phyloP scores from a whole-genome alignment of 805 yeast genomes.

The Saccharomycopsis lassenensis region DNA sequence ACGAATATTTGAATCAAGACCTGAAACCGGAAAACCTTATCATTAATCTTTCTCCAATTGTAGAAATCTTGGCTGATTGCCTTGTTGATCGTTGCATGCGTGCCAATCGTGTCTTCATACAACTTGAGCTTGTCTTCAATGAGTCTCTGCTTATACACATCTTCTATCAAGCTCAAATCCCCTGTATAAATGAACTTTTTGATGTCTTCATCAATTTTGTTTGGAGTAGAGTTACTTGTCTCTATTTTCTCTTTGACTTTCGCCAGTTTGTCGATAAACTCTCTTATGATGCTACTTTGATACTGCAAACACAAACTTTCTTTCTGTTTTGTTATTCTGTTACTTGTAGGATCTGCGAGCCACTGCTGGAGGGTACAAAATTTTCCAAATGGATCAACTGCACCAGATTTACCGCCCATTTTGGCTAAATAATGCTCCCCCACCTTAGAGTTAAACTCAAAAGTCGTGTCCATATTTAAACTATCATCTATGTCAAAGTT shows the following conservation, averaged over 20 bases:
- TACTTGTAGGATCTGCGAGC: conserved; percentile 6
- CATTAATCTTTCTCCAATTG: conserved; percentile 4
- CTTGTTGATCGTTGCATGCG: neutral
- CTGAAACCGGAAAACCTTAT: conserved; percentile 9
- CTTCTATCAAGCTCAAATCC: conserved; percentile 1
- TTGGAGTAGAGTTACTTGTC: neutral
- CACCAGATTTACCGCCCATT: neutral
- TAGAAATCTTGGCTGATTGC: neutral
- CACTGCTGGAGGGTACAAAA: conserved; percentile 6
- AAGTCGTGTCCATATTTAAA: conserved; percentile 1
- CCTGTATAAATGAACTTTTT: conserved; percentile 1
- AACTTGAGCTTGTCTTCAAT: conserved; percentile 6
- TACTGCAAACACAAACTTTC: conserved; percentile 6
- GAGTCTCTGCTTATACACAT: conserved; percentile 6
- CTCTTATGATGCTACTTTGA: conserved; percentile 4
- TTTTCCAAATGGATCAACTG: conserved; percentile 1
- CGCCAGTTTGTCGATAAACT: neutral
- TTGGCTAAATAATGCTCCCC: neutral
- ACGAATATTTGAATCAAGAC: conserved; percentile 12
- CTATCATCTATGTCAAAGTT: conserved; percentile 8
- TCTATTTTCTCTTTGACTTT: neutral
- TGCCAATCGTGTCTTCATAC: conserved; percentile 3
- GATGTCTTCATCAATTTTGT: conserved; percentile 1
- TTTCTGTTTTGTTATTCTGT: neutral
- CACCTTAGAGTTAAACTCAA: conserved; percentile 6